Base-by-base conservation (phyloP, 2,329 filamentous ascomycete genomes). In the Claviceps sp. region DNA sequence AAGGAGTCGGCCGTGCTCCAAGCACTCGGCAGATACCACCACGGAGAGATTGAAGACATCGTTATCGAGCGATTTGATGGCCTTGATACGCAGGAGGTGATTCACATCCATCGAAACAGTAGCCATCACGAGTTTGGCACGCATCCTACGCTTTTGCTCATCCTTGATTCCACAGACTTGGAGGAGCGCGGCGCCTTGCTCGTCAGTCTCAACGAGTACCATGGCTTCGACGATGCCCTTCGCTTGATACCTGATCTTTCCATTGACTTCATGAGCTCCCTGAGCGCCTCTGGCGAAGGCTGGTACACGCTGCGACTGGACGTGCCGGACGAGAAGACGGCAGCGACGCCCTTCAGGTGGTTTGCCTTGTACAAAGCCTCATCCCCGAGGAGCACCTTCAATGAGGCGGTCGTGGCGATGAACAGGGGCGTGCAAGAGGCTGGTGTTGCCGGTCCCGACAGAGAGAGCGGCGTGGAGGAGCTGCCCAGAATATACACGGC, bases 171-270 rank as follows among this genome's bases (percentile, higher is more conserved):
- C 22, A 8, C 26, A 17, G 51, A 53, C n/a, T 22, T 47, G 20
- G 20, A n/a, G 14, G 46, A 22, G 14, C 46, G 46, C 4, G 52
- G 52, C 22, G 36, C 16, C 26, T 20, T 53, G 26, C 20, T 53
- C 44, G 45, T 53, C 49, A 47, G 44, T 45, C 49, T 51, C 7
- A 26, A 45, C 20, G 49, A 53, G 22, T 53, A 53, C 16, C 52
- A 53, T 17, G 49, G 52, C 39, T 51, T 48, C 39, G 34, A 53
- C 13, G 49, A 53, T 14, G 52, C 38, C 23, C 38, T 53, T 26
- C 49, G 52, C 17, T 26, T 20, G 4, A 4, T 17, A n/a, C 38
- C 49, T 11, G 43, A 36, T 0, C 26, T 47, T 16, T 45, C 52
- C 6, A 47, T 45, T 34, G 26, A 34, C 17, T 23, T 13, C 49